phyloP scores from a whole-genome alignment of 768 basidiomycete genomes.

The Grammothele lineata region DNA sequence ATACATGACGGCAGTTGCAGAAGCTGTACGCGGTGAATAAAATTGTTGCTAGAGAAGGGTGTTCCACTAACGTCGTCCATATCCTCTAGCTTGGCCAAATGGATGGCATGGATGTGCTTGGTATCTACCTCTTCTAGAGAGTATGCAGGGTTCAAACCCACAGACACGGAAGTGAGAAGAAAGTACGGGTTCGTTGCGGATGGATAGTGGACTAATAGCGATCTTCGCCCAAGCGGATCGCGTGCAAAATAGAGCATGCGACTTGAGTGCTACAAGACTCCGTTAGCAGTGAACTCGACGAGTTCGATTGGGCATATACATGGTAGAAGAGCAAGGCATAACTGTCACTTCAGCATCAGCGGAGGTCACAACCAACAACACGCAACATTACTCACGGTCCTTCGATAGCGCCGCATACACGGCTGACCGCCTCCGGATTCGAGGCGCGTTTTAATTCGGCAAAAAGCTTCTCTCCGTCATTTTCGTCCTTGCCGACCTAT shows the following conservation, averaged over 20 bases:
- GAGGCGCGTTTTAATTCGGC: constrained; percentile 22
- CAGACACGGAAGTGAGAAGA: constrained; percentile 63
- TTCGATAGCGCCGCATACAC: constrained; percentile 59
- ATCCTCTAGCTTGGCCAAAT: constrained; percentile 27
- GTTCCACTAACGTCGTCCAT: too few relatives aligned
- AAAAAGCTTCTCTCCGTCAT: constrained; percentile 64
- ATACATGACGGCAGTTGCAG: too few relatives aligned
- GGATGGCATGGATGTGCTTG: constrained; percentile 50
- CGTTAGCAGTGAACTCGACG: too few relatives aligned
- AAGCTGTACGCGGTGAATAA: too few relatives aligned
- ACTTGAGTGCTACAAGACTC: too few relatives aligned
- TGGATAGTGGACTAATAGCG: constrained; percentile 70
- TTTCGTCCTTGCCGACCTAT: constrained; percentile 60
- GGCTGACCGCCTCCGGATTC: constrained; percentile 39
- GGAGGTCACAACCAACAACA: too few relatives aligned
- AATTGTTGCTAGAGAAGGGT: too few relatives aligned
- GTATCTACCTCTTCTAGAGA: constrained; percentile 62
- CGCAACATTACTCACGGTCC: constrained; percentile 84
- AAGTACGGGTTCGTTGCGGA: constrained; percentile 45
- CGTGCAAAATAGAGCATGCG: constrained; percentile 59
- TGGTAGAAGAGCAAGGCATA: constrained; percentile 82
- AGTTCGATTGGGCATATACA: constrained; percentile 32
- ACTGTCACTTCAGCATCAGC: constrained; percentile 31
- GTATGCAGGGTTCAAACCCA: constrained; percentile 41
- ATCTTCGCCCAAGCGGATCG: constrained; percentile 83